Conservation (phyloP, 331 rosid genomes). For the Arachis monticola region DNA sequence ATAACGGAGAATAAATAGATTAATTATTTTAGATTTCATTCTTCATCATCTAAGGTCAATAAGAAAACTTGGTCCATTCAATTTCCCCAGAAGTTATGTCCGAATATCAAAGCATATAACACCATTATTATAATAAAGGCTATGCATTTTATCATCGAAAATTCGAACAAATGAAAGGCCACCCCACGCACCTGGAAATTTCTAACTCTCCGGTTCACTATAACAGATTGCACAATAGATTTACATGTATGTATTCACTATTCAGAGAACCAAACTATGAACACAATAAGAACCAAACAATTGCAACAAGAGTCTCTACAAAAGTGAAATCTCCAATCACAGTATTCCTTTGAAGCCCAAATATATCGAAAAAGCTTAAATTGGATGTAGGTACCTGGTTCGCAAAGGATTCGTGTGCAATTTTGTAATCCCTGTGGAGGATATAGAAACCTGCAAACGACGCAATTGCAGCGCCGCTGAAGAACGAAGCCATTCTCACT, state of each 20-base stretch:
- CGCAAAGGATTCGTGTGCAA: slow-evolving; percentile 67
- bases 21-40: slow-evolving; percentile 3
- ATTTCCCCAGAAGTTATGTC: background rate
- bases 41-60: background rate
- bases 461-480: slow-evolving; percentile 86
- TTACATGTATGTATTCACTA: background rate
- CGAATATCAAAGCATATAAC: slow-evolving; percentile 15
- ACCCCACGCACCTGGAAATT: background rate
- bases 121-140: background rate
- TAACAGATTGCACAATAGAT: background rate
- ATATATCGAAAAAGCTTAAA: background rate
- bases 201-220: background rate
- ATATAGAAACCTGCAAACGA: slow-evolving; percentile 73
- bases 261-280: background rate
- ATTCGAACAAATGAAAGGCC: background rate
- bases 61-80: slow-evolving; percentile 9
- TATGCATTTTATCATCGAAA: slow-evolving; percentile 13
- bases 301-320: background rate
- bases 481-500: slow-evolving; percentile 88
- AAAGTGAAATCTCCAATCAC: background rate
- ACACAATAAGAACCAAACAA: background rate
- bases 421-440: slow-evolving; percentile 84
- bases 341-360: slow-evolving; percentile 10
- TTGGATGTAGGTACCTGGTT: slow-evolving; percentile 78
- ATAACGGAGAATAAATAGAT: too few relatives aligned